Base-by-base conservation (phyloP, 2,329 filamentous ascomycete species). In the Hortaea sp. region DNA sequence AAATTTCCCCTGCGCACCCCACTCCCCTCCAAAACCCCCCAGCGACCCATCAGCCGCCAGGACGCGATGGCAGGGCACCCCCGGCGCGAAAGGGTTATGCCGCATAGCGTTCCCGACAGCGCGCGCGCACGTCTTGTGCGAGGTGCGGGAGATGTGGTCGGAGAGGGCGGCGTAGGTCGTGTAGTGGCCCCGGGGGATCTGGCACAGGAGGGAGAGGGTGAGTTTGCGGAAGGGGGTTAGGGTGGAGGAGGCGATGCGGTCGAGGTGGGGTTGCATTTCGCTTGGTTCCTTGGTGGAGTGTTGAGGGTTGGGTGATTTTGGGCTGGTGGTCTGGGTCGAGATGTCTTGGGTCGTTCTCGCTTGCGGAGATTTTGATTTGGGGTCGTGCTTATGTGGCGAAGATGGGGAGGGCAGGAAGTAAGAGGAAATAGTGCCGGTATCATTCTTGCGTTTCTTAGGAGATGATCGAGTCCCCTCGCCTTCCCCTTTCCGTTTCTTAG, bases 11-110 rank as follows among this genome's bases (percentile, higher is more conserved):
- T 68, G 61, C 46, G 69, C 68, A 28, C 68, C 66, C 71, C 72
- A 72, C 31, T 65, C 63, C 10, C 74, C 74, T 34, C 70, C 67
- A 54, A 76, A 77, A 7, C 74, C 74, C 11, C 74, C 73, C 13
- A 77, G 60, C 5, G 61, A 54, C 9, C 62, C 61, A 42, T 61
- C 61, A 11, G 55, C 55, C 10, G 63, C 63, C 41, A 66, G 45
- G 5, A 66, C 60, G 3, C 68, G 55, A 49, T 70, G 68, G 42
- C 68, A 70, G 1, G 68, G 68, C 5, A 70, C 66, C 12, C 64
- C 60, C 1, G 68, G 68, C 6, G 68, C 66, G 40, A 67, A 69
- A 0, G 67, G 66, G 43, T 69, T 69, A 43, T 64, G 66, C 11
- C 66, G 56, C 55, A 70, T 63, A 0, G 66, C 66, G 38, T 61